Percentiles rank a stretch among this genome's conserved stretches.
Conservation (phyloP, 129 eudicot genomes). For the Rutidosis leptorrhynchoides region DNA sequence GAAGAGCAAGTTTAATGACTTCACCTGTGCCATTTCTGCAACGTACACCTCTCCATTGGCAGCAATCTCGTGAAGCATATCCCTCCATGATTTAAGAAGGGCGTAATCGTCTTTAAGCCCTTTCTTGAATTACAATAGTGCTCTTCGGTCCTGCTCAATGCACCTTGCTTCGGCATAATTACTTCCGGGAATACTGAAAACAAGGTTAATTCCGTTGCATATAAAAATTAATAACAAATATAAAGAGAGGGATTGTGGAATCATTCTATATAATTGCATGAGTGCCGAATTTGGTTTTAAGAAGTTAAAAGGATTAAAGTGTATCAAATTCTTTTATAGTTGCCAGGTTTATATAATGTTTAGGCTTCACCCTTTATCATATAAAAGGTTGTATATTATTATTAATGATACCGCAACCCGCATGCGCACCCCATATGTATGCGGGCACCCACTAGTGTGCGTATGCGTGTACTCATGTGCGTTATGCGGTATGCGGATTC, state of each 20-base stretch:
- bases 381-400: not conserved
- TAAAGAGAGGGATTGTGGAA: constrained; percentile 8
- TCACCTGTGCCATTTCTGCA: constrained; percentile 35
- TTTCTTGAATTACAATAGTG: constrained; percentile 30
- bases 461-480: too few relatives aligned
- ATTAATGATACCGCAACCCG: too few relatives aligned
- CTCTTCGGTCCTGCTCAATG: constrained; percentile 22
- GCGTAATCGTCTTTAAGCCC: constrained; percentile 25
- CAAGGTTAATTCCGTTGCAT: not conserved
- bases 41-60: constrained; percentile 36
- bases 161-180: constrained; percentile 27
- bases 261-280: constrained; percentile 14
- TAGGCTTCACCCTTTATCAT: not conserved
- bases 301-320: not conserved
- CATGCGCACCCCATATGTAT: too few relatives aligned
- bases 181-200: too few relatives aligned
- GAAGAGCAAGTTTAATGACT: constrained; percentile 28
- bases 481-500: too few relatives aligned
- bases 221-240: constrained; percentile 11
- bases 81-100: constrained; percentile 31
- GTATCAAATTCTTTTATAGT: not conserved
- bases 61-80: constrained; percentile 23
- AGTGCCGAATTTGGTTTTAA: constrained; percentile 16
- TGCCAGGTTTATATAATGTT: not conserved
- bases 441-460: too few relatives aligned